Conservation (phyloP, 768 basidiomycete genomes). For the Boletus rex-veris region DNA sequence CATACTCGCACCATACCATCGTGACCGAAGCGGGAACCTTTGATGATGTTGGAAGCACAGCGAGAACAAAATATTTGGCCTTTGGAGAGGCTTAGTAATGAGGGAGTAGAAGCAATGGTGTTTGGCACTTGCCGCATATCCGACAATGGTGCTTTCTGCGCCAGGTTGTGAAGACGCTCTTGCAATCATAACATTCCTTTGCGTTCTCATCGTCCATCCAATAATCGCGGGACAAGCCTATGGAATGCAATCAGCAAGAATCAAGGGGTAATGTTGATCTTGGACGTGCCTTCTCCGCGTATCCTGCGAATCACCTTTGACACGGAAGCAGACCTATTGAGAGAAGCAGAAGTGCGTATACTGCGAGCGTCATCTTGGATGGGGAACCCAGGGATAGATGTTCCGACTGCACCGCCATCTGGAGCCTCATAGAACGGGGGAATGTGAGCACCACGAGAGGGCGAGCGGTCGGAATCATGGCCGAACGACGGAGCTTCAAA, state of each 20-base stretch:
- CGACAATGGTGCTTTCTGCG: constrained; percentile 96
- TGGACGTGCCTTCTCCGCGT: constrained; percentile 73
- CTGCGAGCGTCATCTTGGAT: constrained; percentile 90
- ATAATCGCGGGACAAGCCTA: constrained; percentile 88
- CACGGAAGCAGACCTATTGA: constrained; percentile 76
- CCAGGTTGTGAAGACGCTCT: constrained; percentile 92
- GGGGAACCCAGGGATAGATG: constrained; percentile 87
- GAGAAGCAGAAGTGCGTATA: constrained; percentile 67
- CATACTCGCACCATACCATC: constrained; percentile 96
- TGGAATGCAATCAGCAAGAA: constrained; percentile 5
- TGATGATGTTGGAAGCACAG: constrained; percentile 96
- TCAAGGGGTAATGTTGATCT: constrained; percentile 1
- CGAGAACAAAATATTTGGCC: constrained; percentile 98
- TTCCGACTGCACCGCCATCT: constrained; percentile 59
- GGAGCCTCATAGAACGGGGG: constrained; percentile 53
- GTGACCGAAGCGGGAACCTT: constrained; percentile 87
- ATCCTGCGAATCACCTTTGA: constrained; percentile 89
- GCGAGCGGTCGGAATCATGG: constrained; percentile 58
- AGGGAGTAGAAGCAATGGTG: background rate
- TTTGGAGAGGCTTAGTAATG: constrained; percentile 25
- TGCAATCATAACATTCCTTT: constrained; percentile 95
- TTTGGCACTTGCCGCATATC: constrained; percentile 70
- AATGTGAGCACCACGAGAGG: constrained; percentile 48
- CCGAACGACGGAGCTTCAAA: constrained; percentile 73
- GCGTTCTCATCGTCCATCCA: constrained; percentile 99